Evolutionary conservation across 106 monocot genomes (phyloP).

Genomic region (Vanilla planifolia): DNA sequence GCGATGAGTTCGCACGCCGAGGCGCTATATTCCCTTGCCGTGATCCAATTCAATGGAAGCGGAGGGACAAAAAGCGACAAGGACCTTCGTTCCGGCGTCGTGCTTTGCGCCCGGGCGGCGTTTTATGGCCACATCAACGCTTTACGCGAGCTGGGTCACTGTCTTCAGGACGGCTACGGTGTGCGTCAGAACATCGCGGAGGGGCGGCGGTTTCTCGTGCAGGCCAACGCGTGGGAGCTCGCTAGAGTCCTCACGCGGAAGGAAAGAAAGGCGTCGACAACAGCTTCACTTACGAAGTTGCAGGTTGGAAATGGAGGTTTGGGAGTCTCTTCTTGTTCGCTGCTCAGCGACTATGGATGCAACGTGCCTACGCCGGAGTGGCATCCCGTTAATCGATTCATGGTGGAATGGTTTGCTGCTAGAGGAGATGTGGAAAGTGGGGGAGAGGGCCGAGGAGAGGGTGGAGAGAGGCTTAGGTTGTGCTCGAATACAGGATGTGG

Average conservation of each 20-base stretch:
- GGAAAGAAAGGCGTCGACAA: too few species aligned
- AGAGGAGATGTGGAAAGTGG: neutral
- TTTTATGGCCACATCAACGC: constrained; percentile 26
- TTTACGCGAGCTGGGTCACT: constrained; percentile 36
- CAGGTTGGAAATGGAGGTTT: neutral
- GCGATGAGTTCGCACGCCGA: constrained; percentile 19
- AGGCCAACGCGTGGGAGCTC: constrained; percentile 30
- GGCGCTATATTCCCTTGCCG: constrained; percentile 27
- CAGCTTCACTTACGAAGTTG: too few species aligned
- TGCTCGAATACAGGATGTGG: constrained; percentile 53
- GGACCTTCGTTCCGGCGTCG: constrained; percentile 22
- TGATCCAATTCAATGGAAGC: constrained; percentile 44
- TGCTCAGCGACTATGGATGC: constrained; percentile 31
- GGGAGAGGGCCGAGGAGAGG: neutral
- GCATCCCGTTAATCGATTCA: constrained; percentile 37
- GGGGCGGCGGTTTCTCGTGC: constrained; percentile 30
- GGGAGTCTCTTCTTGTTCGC: neutral
- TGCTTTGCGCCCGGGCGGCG: constrained; percentile 22
- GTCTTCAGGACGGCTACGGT: constrained; percentile 37
- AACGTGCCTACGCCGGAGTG: constrained; percentile 14
- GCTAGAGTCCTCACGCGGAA: neutral
- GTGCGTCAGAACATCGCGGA: constrained; percentile 20
- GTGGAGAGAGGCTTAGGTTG: constrained; percentile 25
- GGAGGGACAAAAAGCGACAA: constrained; percentile 21
- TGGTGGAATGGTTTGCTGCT: constrained; percentile 34